A percentile compares a stretch with the other conserved stretches of the same genome.
Conservation (phyloP, 257 asterid species). For the Solanum pimpinellifolium region DNA sequence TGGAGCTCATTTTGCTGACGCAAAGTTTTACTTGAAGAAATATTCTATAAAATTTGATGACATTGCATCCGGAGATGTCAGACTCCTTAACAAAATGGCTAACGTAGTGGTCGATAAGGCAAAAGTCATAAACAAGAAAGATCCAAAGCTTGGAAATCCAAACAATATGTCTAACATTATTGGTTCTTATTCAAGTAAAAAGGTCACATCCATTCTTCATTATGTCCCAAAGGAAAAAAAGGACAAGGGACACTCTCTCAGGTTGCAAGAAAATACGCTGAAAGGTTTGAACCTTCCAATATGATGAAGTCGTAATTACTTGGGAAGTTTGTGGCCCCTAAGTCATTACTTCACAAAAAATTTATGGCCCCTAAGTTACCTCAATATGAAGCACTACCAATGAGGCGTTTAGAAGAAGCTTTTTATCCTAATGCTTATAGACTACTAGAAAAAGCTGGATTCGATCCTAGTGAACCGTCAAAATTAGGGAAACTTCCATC, state of each 20-base stretch:
- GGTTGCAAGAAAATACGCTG: neutral
- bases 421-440: neutral
- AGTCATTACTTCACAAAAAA: neutral
- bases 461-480: too few relatives aligned
- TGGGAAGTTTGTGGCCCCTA: neutral
- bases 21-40: neutral
- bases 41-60: neutral
- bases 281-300: neutral
- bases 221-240: neutral
- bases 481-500: neutral
- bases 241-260: neutral
- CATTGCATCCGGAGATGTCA: too few relatives aligned
- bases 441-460: neutral
- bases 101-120: neutral
- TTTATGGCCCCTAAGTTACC: neutral
- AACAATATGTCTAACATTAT: neutral
- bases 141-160: neutral
- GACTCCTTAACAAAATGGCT: neutral
- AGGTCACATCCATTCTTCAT: neutral
- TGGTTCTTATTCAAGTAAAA: neutral
- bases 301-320: neutral
- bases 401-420: neutral
- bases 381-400: neutral
- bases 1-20: neutral
- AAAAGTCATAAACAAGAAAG: neutral